These are phyloP conservation scores for Teunomyces gatunensis DNA, from an alignment of 805 yeast species.

Conservation along the genomic window DNA sequence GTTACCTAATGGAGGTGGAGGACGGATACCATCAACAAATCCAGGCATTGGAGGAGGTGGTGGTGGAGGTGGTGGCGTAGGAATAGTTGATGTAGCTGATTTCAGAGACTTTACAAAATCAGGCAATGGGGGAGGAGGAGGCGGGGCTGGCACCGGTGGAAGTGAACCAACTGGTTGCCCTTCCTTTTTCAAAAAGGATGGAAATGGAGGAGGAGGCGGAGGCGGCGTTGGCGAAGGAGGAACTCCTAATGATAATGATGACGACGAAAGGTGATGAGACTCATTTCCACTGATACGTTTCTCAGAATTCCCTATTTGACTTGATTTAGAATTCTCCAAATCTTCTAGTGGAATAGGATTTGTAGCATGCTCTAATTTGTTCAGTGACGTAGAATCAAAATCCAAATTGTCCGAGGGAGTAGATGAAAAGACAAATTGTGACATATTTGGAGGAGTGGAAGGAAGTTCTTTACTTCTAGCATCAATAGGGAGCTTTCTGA, in stretches of 20 bases:
- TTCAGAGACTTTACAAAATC: constrained; percentile 11
- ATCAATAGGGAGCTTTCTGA: neutral
- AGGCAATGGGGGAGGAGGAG: constrained; percentile 23
- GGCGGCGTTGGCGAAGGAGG: constrained; percentile 2
- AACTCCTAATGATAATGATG: neutral
- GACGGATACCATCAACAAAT: constrained; percentile 1
- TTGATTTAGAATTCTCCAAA: no score
- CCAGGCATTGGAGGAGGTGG: constrained; percentile 19
- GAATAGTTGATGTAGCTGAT: constrained; percentile 3
- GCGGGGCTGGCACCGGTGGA: constrained; percentile 10
- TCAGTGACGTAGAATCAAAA: neutral
- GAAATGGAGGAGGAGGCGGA: constrained; percentile 8
- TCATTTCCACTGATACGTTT: neutral
- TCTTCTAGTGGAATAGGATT: no score
- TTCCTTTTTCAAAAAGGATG: neutral
- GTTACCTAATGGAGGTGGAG: constrained; percentile 15
- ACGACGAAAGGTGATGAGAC: neutral
- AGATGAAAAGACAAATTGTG: neutral
- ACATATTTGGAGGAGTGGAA: neutral
- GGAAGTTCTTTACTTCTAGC: neutral
- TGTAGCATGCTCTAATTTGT: neutral
- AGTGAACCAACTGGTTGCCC: neutral
- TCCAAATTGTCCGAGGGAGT: neutral
- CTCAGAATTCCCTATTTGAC: no score
- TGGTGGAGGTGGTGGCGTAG: constrained; percentile 20